Evolutionary conservation across 805 yeast species (phyloP).

Genomic region (Kazachstania kunashirensis): DNA sequence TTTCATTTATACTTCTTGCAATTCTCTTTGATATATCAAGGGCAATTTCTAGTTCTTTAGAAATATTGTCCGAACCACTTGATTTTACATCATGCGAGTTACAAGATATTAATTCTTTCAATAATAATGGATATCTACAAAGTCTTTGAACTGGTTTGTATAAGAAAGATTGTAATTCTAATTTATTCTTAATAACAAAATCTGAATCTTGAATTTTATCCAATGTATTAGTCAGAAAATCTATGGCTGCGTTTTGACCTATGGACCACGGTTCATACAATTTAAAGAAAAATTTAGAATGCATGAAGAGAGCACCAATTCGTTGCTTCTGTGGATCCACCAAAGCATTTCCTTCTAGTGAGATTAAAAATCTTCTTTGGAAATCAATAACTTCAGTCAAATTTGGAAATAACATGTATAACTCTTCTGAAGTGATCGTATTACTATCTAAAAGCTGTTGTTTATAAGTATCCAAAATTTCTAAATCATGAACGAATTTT

Average conservation of each 20-base stretch:
- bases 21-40: slow-evolving; percentile 68
- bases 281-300: slow-evolving; percentile 75
- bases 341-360: slow-evolving; percentile 77
- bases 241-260: slow-evolving; percentile 81
- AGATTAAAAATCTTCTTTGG: slow-evolving; percentile 80
- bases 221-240: slow-evolving; percentile 45
- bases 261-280: slow-evolving; percentile 92
- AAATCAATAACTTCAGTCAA: slow-evolving; percentile 76
- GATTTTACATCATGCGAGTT: slow-evolving; percentile 2
- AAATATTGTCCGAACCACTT: slow-evolving; percentile 2
- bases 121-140: slow-evolving; percentile 85
- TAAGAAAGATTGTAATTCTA: slow-evolving; percentile 81
- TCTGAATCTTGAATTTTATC: slow-evolving; percentile 44
- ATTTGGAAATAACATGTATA: slow-evolving; percentile 78
- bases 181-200: slow-evolving; percentile 69
- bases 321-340: slow-evolving; percentile 70
- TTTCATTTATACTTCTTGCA: slow-evolving; percentile 83
- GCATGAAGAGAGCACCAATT: slow-evolving; percentile 80
- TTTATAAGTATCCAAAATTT: slow-evolving; percentile 58
- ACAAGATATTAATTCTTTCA: slow-evolving; percentile 54
- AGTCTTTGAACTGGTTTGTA: slow-evolving; percentile 93
- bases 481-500: slow-evolving; percentile 85
- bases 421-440: slow-evolving; percentile 64
- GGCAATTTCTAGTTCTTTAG: slow-evolving; percentile 60
- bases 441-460: slow-evolving; percentile 57